Percentiles rank a stretch among this genome's conserved stretches.
phyloP scores from a whole-genome alignment of 129 eudicot species.

The Chrysanthemum lavandulifolium region DNA sequence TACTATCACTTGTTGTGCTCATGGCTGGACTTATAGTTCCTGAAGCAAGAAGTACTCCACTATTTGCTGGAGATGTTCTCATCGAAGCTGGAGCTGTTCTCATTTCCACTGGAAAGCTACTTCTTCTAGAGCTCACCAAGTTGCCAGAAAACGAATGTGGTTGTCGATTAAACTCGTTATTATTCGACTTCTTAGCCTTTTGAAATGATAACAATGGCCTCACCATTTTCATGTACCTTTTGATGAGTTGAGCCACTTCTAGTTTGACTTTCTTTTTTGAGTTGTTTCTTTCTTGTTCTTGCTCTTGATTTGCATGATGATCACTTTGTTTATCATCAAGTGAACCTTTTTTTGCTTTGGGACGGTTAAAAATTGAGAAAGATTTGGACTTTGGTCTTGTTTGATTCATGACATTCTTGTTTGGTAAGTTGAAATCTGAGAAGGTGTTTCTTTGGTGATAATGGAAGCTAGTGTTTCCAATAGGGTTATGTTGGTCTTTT shows the following conservation, averaged over 20 bases:
- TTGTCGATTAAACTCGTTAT: slow-evolving; percentile 28
- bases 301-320: slow-evolving; percentile 28
- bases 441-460: slow-evolving; percentile 35
- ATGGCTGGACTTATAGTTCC: slow-evolving; percentile 33
- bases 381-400: slow-evolving; percentile 60
- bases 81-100: slow-evolving; percentile 89
- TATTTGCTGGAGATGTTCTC: slow-evolving; percentile 75
- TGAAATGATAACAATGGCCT: slow-evolving; percentile 57
- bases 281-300: slow-evolving; percentile 15
- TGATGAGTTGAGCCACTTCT: slow-evolving; percentile 57
- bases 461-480: slow-evolving; percentile 33
- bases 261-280: slow-evolving; percentile 53
- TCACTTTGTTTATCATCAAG: slow-evolving; percentile 21
- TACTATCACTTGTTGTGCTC: slow-evolving; percentile 59
- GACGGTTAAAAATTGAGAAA: slow-evolving; percentile 58
- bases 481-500: slow-evolving; percentile 30
- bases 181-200: slow-evolving; percentile 33
- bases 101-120: slow-evolving; percentile 40
- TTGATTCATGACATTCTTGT: slow-evolving; percentile 22
- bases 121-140: slow-evolving; percentile 34
- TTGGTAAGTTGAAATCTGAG: slow-evolving; percentile 34
- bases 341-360: slow-evolving; percentile 49
- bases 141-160: slow-evolving; percentile 62
- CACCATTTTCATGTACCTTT: slow-evolving; percentile 76
- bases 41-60: slow-evolving; percentile 63